Base-by-base conservation (phyloP, 768 basidiomycete genomes). In the Albatrellus ellisii region DNA sequence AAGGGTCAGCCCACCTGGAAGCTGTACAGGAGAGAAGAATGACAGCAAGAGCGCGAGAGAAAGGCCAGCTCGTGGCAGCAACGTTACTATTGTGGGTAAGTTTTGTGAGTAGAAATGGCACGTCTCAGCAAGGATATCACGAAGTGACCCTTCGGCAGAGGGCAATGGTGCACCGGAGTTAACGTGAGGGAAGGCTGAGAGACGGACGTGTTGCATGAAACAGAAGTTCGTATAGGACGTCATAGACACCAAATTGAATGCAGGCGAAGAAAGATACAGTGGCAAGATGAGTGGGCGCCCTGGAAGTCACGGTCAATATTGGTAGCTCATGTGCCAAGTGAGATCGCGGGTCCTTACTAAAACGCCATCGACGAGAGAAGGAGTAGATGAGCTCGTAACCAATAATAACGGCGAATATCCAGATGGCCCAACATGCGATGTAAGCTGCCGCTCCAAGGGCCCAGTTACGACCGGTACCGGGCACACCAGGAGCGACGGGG, bases 61-160 rank as follows among this genome's bases (percentile, higher is more conserved):
- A 29, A 94, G 63, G 7, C 76, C 87, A 24, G 86, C 86, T 45
- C 90, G 74, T 20, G 90, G 90, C 15, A 94, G 63, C 31, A 91
- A 70, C n/a, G 88, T 69, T 7, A 75, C 70, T 31, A 91, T 75
- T 0, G 83, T 86, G 4, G 89, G 81, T 26, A 81, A 57, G 54
- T 90, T 88, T 63, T 94, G 90, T 1, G 88, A 77, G 50, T 85
- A 83, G 54, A 75, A 76, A 66, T 77, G 85, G 56, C 72, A 85
- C 11, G 79, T 79, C 61, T 94, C 89, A n/a, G 89, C 82, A 33
- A 90, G 62, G 43, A 70, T 70, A 46, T 77, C 70, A 35, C 65
- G 64, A 44, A 68, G 45, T 38, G 45, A 54, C 28, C 50, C 46
- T 34, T 51, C 49, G 1, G 36, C 40, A 2, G 44, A 49, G 4